Percentiles rank a stretch among this genome's conserved stretches.
Evolutionary conservation across 2,329 filamentous ascomycete genomes (phyloP).

Genomic region (Aspergillus phoenicis): DNA sequence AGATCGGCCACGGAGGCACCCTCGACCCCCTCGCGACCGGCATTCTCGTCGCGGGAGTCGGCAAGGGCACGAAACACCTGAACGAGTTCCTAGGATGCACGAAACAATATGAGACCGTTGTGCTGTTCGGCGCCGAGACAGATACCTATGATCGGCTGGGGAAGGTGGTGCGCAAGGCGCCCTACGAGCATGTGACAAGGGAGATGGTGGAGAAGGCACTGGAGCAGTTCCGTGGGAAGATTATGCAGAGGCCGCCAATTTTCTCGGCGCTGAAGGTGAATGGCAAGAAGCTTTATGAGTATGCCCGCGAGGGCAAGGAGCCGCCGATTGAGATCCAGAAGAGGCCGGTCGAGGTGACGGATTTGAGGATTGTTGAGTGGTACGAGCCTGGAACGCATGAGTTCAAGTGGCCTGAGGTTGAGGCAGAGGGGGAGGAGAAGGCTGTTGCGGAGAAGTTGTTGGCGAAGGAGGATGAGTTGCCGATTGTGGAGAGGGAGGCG

Average conservation of each 20-base stretch:
- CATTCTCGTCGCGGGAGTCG: constrained; percentile 85
- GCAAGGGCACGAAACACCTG: constrained; percentile 82
- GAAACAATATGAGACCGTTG: constrained; percentile 87
- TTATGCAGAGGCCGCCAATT: constrained; percentile 86
- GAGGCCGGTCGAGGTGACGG: constrained; percentile 73
- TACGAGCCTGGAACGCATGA: constrained; percentile 77
- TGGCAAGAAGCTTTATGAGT: constrained; percentile 94
- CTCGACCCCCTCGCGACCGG: constrained; percentile 93
- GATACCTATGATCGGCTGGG: constrained; percentile 89
- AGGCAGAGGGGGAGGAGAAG: too few species aligned
- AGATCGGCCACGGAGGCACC: constrained; percentile 95
- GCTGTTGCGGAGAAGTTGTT: constrained; percentile 69
- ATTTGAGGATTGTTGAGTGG: constrained; percentile 83
- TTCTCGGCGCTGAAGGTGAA: constrained; percentile 93
- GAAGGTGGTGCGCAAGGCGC: constrained; percentile 73
- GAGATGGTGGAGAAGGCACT: constrained; percentile 77
- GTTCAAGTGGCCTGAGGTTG: constrained; percentile 67
- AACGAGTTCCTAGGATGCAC: constrained; percentile 80
- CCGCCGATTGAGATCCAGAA: constrained; percentile 83
- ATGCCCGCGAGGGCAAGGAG: constrained; percentile 84
- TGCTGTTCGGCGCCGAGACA: constrained; percentile 88
- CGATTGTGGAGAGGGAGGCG: constrained; percentile 31
- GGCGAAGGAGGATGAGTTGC: constrained; percentile 36
- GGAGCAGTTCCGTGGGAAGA: constrained; percentile 74
- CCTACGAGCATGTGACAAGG: constrained; percentile 79